Evolutionary conservation across 2,329 filamentous ascomycete species (phyloP), one percentile per base, ranked within the genome.

Genomic region (Trichoderma brevicompactum): DNA sequence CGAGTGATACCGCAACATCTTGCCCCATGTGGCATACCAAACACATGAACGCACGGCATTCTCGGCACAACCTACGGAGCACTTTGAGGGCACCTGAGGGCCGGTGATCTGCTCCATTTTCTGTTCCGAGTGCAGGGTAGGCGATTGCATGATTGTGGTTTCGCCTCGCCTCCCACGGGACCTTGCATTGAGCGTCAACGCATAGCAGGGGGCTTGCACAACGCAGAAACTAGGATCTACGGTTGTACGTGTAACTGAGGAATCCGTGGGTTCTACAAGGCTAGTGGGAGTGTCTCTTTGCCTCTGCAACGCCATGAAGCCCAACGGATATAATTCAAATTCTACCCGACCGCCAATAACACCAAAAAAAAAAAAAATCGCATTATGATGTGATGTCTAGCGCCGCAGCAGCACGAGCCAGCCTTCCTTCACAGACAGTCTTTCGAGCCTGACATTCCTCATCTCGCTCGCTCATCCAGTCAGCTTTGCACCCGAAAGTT

Each of bases 161-260:
- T 36, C 28, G 34, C 36, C 32, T 63, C 49, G 60, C 60, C 49
- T 63, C 60, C 40, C 49, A 63, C 49, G 60, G 60, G 50, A 63
- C 49, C 60, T 63, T 63, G 49, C 49, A 63, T 53, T 34, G 28
- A 28, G 46, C 28, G 28, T 54, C 40, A 46, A 19, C 38, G 43
- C 48, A 41, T 15, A 53, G 2, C 13, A 17, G 28, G 49, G 38
- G 32, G 28, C 12, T 8, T 17, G 23, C 43, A 43, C 38, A 5
- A 43, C 49, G 10, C 15, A 38, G 40, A 63, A 34, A 19, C 23
- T 9, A 28, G 54, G 48, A 54, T 54, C 49, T 44, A n/a, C 36
- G 17, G 12, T 28, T 28, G 43, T 54, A 13, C 8, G 32, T 63
- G 40, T 38, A 28, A 63, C 48, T 28, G 28, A 6, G 32, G 28